Percentiles rank a stretch among this genome's conserved stretches.
These are phyloP conservation scores for Zasmidium angulare DNA, from an alignment of 2,329 filamentous ascomycete species.

Conservation along the genomic window DNA sequence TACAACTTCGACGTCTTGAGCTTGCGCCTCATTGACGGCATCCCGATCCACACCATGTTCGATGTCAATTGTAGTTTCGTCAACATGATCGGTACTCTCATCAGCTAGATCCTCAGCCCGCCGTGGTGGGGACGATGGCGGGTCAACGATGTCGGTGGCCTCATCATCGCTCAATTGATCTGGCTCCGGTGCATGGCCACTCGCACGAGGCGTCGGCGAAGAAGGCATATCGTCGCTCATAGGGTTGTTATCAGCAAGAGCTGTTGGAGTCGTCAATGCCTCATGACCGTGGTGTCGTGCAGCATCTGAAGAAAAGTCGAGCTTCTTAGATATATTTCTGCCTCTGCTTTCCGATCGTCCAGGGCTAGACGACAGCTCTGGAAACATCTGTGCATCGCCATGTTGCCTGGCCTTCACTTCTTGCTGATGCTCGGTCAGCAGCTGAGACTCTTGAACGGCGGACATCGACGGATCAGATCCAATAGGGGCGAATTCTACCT, in stretches of 20 bases:
- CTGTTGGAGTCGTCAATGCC: slow-evolving; percentile 43
- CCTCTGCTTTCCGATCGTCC: slow-evolving; percentile 26
- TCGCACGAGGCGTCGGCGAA: slow-evolving; percentile 52
- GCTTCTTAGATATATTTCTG: slow-evolving; percentile 24
- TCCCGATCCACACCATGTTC: not conserved
- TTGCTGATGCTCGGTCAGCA: slow-evolving; percentile 75
- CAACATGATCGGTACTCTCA: not conserved
- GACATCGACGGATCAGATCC: slow-evolving; percentile 56
- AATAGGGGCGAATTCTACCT: slow-evolving; percentile 73
- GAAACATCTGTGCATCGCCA: slow-evolving; percentile 64
- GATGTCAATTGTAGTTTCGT: not conserved
- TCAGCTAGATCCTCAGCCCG: slow-evolving; percentile 1
- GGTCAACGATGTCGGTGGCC: slow-evolving; percentile 16
- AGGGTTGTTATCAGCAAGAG: slow-evolving; percentile 36
- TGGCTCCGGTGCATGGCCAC: not conserved
- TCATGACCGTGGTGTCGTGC: slow-evolving; percentile 26
- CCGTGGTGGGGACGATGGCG: slow-evolving; percentile 32
- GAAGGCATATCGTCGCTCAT: slow-evolving; percentile 51
- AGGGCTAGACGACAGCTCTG: slow-evolving; percentile 63
- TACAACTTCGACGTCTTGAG: not conserved
- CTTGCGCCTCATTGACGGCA: not conserved
- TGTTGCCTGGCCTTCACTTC: slow-evolving; percentile 74
- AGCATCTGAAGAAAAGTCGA: slow-evolving; percentile 28
- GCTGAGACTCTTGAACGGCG: slow-evolving; percentile 62
- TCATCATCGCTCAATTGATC: slow-evolving; percentile 13